Percentiles rank a stretch among this genome's conserved stretches.
These are phyloP conservation scores for Neurospora sp. DNA, from an alignment of 2,329 filamentous ascomycete genomes.

Conservation along the genomic window DNA sequence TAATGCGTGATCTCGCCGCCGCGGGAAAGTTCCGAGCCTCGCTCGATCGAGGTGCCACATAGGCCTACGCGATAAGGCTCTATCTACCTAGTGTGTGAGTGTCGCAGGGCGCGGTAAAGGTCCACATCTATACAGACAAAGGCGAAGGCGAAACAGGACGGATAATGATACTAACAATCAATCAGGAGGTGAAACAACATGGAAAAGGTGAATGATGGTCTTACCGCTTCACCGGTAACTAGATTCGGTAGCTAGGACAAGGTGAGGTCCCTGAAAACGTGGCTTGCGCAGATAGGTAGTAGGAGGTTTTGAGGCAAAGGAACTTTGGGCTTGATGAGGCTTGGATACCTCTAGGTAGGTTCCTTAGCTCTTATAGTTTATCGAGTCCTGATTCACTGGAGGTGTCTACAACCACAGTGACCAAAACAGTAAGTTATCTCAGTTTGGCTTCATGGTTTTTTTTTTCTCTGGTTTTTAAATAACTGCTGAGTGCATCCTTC, in stretches of 20 bases:
- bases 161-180: neutral
- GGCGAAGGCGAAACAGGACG: neutral
- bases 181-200: neutral
- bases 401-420: neutral
- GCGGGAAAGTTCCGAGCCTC: no score
- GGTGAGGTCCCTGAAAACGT: neutral
- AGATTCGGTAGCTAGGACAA: neutral
- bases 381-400: neutral
- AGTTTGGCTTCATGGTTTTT: neutral
- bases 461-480: neutral
- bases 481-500: neutral
- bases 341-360: neutral
- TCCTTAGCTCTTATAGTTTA: neutral
- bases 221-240: neutral
- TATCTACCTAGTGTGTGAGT: no score
- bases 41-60: no score
- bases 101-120: no score
- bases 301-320: neutral
- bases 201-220: neutral
- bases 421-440: neutral
- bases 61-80: no score
- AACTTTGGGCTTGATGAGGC: neutral
- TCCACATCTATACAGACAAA: no score
- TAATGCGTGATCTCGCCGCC: no score
- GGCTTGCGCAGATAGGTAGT: neutral